These are phyloP conservation scores for Schrenkiella parvula DNA, from an alignment of 345 rosid species.

Conservation along the genomic window DNA sequence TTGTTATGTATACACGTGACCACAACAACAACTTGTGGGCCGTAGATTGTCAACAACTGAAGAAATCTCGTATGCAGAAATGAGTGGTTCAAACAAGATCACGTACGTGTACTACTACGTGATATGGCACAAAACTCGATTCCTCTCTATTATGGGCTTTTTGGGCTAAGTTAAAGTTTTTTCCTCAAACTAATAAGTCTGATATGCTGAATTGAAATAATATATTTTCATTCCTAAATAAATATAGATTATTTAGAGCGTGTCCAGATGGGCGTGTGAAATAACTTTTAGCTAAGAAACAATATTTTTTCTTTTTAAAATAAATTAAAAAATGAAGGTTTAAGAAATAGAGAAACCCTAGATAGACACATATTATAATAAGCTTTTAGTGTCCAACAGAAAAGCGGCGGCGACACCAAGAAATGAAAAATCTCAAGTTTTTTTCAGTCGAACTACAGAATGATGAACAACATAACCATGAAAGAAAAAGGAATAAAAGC, in stretches of 20 bases:
- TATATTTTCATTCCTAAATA: too few relatives aligned
- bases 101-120: neutral
- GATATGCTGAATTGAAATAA: too few relatives aligned
- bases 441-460: too few relatives aligned
- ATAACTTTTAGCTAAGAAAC: too few relatives aligned
- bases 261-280: too few relatives aligned
- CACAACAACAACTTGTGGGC: neutral
- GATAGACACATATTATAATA: neutral
- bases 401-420: neutral
- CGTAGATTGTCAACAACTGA: neutral
- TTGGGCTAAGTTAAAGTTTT: too few relatives aligned
- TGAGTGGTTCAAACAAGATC: neutral
- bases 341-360: neutral
- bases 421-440: neutral
- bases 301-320: too few relatives aligned
- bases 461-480: neutral
- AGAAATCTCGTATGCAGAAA: neutral
- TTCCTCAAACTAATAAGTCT: too few relatives aligned
- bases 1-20: neutral
- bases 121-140: neutral
- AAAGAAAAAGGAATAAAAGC: neutral
- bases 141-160: too few relatives aligned
- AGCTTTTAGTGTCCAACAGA: neutral
- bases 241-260: too few relatives aligned
- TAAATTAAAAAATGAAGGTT: neutral